These are phyloP conservation scores for Aspergillus bombycis DNA, from an alignment of 2,329 filamentous ascomycete genomes.

Conservation along the genomic window DNA sequence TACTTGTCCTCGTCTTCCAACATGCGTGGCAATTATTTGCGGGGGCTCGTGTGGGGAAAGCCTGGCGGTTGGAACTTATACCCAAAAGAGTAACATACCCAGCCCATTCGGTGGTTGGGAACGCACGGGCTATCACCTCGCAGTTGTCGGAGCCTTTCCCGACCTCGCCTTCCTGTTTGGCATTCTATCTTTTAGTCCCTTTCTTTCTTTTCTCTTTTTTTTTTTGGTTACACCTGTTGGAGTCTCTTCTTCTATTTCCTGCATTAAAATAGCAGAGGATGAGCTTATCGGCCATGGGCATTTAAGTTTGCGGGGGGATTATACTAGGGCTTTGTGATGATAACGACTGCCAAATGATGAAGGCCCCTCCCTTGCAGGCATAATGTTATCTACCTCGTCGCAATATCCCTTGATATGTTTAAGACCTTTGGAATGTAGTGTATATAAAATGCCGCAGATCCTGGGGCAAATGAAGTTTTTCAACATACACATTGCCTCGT, in stretches of 20 bases:
- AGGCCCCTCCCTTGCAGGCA: neutral
- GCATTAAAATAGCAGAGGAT: neutral
- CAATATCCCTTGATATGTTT: neutral
- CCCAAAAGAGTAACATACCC: neutral
- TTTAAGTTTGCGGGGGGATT: neutral
- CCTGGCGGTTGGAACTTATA: neutral
- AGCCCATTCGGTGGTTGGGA: neutral
- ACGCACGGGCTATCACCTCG: neutral
- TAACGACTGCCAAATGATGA: neutral
- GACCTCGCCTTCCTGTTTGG: neutral
- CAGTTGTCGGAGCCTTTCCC: no score
- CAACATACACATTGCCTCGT: neutral
- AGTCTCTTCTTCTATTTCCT: neutral
- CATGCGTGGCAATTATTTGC: no score
- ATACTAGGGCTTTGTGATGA: neutral
- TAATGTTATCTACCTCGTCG: neutral
- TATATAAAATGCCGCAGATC: neutral
- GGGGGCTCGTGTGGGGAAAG: neutral
- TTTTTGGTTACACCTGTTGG: neutral
- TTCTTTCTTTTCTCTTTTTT: neutral
- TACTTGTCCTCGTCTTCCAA: no score
- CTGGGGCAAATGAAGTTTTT: neutral
- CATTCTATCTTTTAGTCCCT: neutral
- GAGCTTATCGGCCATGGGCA: neutral
- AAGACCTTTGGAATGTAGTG: neutral